These are phyloP conservation scores for Tulasnella sp. DNA, from an alignment of 768 basidiomycete species.

Conservation along the genomic window DNA sequence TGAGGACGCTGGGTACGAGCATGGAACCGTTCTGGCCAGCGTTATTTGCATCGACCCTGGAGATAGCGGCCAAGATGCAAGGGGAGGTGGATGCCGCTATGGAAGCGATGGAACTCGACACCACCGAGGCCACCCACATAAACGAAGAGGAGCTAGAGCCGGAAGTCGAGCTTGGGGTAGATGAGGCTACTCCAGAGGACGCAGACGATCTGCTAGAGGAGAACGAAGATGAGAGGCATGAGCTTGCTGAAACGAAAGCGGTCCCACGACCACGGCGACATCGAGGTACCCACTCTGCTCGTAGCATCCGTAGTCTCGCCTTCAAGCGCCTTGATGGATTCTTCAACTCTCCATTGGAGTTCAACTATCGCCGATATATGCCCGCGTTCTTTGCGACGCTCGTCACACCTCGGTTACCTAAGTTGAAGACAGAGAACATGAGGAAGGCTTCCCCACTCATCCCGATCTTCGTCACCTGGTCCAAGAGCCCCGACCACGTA, in stretches of 20 bases:
- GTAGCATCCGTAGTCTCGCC: slow-evolving; percentile 69
- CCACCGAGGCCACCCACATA: slow-evolving; percentile 19
- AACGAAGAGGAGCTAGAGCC: slow-evolving; percentile 14
- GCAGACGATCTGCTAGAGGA: slow-evolving; percentile 23
- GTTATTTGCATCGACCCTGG: slow-evolving; percentile 57
- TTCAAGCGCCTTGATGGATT: slow-evolving; percentile 82
- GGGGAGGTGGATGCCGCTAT: slow-evolving; percentile 21
- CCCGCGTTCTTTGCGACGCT: slow-evolving; percentile 50
- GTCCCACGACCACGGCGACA: slow-evolving; percentile 20
- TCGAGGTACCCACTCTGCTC: slow-evolving; percentile 32
- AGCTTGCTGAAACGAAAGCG: slow-evolving; percentile 30
- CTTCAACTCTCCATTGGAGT: slow-evolving; percentile 59
- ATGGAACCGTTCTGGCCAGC: slow-evolving; percentile 60
- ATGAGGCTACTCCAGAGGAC: neutral
- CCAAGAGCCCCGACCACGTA: slow-evolving; percentile 44
- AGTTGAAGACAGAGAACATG: slow-evolving; percentile 73
- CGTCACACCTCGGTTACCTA: slow-evolving; percentile 71
- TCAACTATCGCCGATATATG: slow-evolving; percentile 68
- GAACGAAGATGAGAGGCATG: slow-evolving; percentile 32
- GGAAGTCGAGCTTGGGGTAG: neutral
- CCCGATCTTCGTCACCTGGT: slow-evolving; percentile 76
- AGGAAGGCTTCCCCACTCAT: slow-evolving; percentile 84
- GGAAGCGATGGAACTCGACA: slow-evolving; percentile 18
- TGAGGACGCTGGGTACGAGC: slow-evolving; percentile 70
- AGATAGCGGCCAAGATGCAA: slow-evolving; percentile 57